phyloP scores from a whole-genome alignment of 768 basidiomycete genomes.

The Russula sp. region DNA sequence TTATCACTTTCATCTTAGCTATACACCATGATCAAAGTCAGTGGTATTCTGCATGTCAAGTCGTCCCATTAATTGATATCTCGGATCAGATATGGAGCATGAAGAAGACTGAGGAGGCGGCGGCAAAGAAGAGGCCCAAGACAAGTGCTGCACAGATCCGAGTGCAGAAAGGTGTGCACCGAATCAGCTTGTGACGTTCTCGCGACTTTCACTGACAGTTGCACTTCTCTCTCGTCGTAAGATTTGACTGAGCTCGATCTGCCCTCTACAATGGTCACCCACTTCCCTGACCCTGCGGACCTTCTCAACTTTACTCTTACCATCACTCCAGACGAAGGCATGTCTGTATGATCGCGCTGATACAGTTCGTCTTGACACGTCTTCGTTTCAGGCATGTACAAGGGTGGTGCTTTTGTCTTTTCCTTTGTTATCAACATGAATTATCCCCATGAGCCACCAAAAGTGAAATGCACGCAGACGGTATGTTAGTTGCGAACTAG shows the following conservation, averaged over 20 bases:
- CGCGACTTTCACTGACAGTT: not conserved
- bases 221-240: conserved; percentile 30
- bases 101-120: conserved; percentile 99
- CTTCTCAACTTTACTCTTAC: conserved; percentile 95
- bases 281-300: conserved; percentile 89
- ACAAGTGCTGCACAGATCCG: conserved; percentile 97
- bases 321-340: conserved; percentile 96
- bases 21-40: conserved; percentile 42
- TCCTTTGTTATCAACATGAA: conserved; percentile 95
- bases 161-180: conserved; percentile 89
- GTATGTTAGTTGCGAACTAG: conserved; percentile 40
- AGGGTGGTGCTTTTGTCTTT: conserved; percentile 89
- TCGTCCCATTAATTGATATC: conserved; percentile 14
- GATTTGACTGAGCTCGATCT: conserved; percentile 97
- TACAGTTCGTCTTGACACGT: conserved; percentile 3
- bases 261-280: conserved; percentile 91
- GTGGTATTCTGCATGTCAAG: not conserved
- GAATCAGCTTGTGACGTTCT: not conserved
- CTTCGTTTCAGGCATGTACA: conserved; percentile 81
- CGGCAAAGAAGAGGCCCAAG: conserved; percentile 97
- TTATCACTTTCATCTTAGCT: not conserved
- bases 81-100: conserved; percentile 87
- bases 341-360: not conserved
- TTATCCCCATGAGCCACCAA: conserved; percentile 98
- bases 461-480: conserved; percentile 94